Evolutionary conservation across 2,329 filamentous ascomycete species (phyloP).

Genomic region (Phyllosticta capitalensis): DNA sequence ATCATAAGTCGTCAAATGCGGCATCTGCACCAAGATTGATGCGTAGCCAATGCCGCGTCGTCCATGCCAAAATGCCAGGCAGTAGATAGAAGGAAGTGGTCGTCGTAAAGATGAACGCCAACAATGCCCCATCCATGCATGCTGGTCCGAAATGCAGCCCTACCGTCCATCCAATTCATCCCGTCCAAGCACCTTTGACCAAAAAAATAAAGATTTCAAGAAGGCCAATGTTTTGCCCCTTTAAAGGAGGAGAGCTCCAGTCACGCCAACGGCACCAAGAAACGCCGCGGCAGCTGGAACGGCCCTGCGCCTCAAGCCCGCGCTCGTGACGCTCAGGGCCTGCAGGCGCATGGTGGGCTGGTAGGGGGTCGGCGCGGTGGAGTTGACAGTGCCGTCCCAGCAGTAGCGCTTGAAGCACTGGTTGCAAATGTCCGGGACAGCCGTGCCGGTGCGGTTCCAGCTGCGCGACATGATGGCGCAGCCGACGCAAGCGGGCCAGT

Average conservation of each 20-base stretch:
- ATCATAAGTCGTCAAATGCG: too few relatives aligned
- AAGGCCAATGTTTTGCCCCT: too few relatives aligned
- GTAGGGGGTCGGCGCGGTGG: conserved; percentile 20
- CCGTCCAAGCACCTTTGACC: too few relatives aligned
- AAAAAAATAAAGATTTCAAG: too few relatives aligned
- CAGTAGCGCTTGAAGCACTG: conserved; percentile 76
- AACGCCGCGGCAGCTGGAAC: background rate
- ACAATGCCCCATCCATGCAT: too few relatives aligned
- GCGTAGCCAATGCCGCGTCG: too few relatives aligned
- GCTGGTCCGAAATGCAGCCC: too few relatives aligned
- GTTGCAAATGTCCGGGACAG: conserved; percentile 61
- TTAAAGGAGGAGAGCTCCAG: background rate
- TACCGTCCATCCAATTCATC: too few relatives aligned
- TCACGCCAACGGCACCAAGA: background rate
- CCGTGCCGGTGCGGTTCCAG: conserved; percentile 58
- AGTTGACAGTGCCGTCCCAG: conserved; percentile 71
- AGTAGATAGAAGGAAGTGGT: too few relatives aligned
- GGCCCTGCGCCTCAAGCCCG: conserved; percentile 1
- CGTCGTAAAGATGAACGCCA: too few relatives aligned
- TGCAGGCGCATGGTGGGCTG: conserved; percentile 18
- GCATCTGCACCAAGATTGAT: too few relatives aligned
- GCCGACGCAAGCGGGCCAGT: conserved; percentile 77
- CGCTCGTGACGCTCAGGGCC: conserved; percentile 17
- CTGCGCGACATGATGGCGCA: conserved; percentile 78
- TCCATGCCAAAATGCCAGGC: too few relatives aligned